phyloP scores from a whole-genome alignment of 176 grass and related monocot species.

The Carex myosuroides region DNA sequence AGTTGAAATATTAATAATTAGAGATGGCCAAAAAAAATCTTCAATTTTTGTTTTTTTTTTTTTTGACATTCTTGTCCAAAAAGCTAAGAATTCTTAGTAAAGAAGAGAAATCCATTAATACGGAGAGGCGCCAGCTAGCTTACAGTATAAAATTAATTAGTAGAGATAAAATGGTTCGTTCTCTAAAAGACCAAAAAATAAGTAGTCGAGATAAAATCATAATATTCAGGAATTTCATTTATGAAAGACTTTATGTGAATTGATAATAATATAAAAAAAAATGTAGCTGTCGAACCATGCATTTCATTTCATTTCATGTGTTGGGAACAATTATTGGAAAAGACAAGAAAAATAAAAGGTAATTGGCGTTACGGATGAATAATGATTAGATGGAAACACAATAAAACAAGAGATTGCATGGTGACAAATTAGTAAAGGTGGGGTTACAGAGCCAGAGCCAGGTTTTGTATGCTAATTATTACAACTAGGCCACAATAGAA shows the following conservation, averaged over 20 bases:
- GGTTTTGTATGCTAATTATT: conserved; percentile 2
- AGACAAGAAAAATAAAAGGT: background rate
- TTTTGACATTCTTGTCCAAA: too few relatives aligned
- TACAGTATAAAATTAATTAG: too few relatives aligned
- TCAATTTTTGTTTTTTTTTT: too few relatives aligned
- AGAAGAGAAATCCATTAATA: too few relatives aligned
- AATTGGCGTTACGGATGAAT: background rate
- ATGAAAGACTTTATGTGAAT: background rate
- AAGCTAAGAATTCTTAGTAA: too few relatives aligned
- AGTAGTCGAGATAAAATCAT: too few relatives aligned
- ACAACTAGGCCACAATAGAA: background rate
- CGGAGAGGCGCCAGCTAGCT: too few relatives aligned
- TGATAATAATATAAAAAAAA: background rate
- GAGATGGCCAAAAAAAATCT: too few relatives aligned
- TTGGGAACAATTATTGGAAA: background rate
- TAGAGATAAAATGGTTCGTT: too few relatives aligned
- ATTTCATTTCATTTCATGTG: background rate
- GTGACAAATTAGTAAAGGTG: background rate
- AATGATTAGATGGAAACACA: background rate
- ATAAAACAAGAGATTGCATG: conserved; percentile 2
- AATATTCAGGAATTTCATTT: too few relatives aligned
- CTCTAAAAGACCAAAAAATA: too few relatives aligned
- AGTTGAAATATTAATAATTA: too few relatives aligned
- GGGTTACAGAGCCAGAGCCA: background rate
- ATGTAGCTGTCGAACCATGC: background rate